A percentile compares a stretch with the other conserved stretches of the same genome.
phyloP scores from a whole-genome alignment of 2,329 filamentous ascomycete genomes.

The Sporothrix brunneoviolacea region DNA sequence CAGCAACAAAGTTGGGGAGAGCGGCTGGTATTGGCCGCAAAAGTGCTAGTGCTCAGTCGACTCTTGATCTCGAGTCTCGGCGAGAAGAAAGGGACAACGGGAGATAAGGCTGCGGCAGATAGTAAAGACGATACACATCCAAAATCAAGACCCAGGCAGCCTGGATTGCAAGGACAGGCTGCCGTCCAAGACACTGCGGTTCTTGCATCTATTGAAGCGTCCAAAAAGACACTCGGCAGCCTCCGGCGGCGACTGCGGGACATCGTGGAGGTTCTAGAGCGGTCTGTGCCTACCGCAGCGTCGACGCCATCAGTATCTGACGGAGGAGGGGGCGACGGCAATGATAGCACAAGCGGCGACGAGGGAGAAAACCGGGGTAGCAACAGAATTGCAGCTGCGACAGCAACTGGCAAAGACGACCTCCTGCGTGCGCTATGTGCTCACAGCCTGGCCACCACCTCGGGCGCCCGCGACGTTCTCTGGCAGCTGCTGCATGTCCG shows the following conservation, averaged over 20 bases:
- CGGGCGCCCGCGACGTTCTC: conserved; percentile 71
- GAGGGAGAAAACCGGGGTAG: neutral
- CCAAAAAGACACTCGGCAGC: conserved; percentile 56
- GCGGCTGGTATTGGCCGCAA: conserved; percentile 54
- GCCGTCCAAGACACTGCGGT: conserved; percentile 25
- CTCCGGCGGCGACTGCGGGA: conserved; percentile 56
- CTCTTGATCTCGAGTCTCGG: conserved; percentile 68
- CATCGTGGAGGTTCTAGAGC: conserved; percentile 54
- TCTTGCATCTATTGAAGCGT: conserved; percentile 44
- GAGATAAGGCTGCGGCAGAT: neutral
- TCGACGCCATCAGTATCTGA: neutral
- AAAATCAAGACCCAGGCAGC: neutral
- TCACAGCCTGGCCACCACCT: conserved; percentile 74
- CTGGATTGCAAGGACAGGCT: too few relatives aligned
- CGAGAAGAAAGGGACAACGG: conserved; percentile 18
- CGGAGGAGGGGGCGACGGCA: neutral
- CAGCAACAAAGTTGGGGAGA: conserved; percentile 33
- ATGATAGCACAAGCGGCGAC: neutral
- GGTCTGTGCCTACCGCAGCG: conserved; percentile 4
- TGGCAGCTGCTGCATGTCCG: conserved; percentile 71
- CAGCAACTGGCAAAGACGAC: conserved; percentile 29
- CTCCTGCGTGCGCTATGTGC: conserved; percentile 72
- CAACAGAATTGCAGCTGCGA: neutral
- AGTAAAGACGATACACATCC: neutral
- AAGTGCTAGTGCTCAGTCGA: conserved; percentile 68